Base-by-base conservation (phyloP, 2,329 filamentous ascomycete genomes). In the Monilinia aucupariae region DNA sequence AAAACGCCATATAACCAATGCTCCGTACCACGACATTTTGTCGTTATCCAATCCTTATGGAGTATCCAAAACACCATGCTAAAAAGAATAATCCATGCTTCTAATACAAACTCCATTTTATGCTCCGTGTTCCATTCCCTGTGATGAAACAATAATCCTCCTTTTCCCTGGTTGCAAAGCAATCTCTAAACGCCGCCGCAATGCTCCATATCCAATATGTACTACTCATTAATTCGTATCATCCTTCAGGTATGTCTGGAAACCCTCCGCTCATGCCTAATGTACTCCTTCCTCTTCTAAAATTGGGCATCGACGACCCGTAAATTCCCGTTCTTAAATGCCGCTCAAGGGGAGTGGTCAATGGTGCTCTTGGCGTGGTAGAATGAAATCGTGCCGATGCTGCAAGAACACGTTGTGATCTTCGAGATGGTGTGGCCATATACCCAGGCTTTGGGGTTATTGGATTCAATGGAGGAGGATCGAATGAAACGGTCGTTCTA, bases 261-360 rank as follows among this genome's bases (percentile, higher is more conserved):
- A 73, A 73, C 8, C 68, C 71, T 48, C 55, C 60, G 30, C 60
- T 62, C 25, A 69, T 62, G 13, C 68, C 64, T 50, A 69, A 59
- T 25, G 63, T 67, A 62, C 68, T 70, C 61, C 66, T 66, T 30
- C 64, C 64, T 59, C 61, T 68, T 27, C 68, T 65, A 59, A 62
- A 56, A 48, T 67, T 66, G 27, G 65, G 64, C 2, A 68, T 34
- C 45, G 61, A 34, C 25, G 68, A 65, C n/a, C 70, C 69, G 34
- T 68, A 70, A 64, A 69, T 73, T 45, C 70, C 68, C 50, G 68
- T 70, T 48, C 73, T 71, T 3, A 75, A 68, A 43, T 76, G 73
- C 32, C 72, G 69, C 63, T 78, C 76, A n/a, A 79, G 72, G n/a
- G 79, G 76, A 0, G 76, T 76, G 8, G 78, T 76, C 8, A 80